Conservation (phyloP, 2,329 filamentous ascomycete genomes). For the Pseudonectria buxi region DNA sequence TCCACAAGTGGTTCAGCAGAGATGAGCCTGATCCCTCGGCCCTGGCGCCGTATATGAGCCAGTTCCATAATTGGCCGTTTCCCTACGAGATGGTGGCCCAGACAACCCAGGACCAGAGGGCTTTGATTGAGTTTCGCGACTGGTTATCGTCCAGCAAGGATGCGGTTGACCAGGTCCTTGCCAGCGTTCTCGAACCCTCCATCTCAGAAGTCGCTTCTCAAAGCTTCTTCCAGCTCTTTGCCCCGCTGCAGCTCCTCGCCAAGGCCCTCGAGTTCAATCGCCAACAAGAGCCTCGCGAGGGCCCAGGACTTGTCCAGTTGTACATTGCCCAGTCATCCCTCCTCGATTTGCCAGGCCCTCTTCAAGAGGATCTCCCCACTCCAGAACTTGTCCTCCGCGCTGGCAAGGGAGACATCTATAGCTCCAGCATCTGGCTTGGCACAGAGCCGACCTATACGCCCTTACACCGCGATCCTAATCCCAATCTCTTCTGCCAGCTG, state of each 20-base stretch:
- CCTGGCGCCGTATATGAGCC: constrained; percentile 23
- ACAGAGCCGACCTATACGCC: constrained; percentile 82
- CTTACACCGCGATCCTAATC: constrained; percentile 87
- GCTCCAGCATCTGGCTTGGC: constrained; percentile 82
- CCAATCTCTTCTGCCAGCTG: constrained; percentile 84
- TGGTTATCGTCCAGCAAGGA: constrained; percentile 22
- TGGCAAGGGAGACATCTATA: constrained; percentile 80
- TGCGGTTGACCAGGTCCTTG: constrained; percentile 23
- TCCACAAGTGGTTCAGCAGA: constrained; percentile 51
- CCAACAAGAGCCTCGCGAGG: constrained; percentile 5
- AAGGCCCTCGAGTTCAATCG: constrained; percentile 46
- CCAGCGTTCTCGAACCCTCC: constrained; percentile 24
- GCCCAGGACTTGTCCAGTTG: constrained; percentile 38
- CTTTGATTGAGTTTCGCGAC: constrained; percentile 20
- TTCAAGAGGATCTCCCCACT: constrained; percentile 61
- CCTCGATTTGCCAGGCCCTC: constrained; percentile 53
- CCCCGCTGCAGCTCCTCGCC: constrained; percentile 59
- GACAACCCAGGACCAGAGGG: constrained; percentile 8
- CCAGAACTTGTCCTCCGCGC: constrained; percentile 56
- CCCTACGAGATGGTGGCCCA: constrained; percentile 34
- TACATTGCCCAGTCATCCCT: constrained; percentile 84
- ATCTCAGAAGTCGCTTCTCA: constrained; percentile 15
- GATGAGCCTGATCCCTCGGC: constrained; percentile 4
- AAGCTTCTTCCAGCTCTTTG: constrained; percentile 50
- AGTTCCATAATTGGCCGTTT: constrained; percentile 26